Percentiles rank a stretch among this genome's conserved stretches.
phyloP scores from a whole-genome alignment of 2,329 filamentous ascomycete genomes.

The Magnaporthiopsis incrustans region DNA sequence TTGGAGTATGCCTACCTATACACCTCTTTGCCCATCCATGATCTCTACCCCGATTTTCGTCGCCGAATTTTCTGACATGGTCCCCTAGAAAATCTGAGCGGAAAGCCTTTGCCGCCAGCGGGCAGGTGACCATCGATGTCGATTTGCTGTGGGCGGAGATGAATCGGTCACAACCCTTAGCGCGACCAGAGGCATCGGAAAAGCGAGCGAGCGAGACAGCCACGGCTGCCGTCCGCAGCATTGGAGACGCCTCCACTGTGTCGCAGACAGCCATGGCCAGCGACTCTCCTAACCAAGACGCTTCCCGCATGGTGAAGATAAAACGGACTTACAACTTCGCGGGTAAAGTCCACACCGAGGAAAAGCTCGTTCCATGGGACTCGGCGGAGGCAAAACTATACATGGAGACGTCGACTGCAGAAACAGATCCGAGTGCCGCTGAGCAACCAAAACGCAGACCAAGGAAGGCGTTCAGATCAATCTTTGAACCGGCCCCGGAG shows the following conservation, averaged over 20 bases:
- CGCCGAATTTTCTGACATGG: background rate
- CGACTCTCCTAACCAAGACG: slow-evolving; percentile 16
- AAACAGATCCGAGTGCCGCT: slow-evolving; percentile 14
- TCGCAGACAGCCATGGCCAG: slow-evolving; percentile 11
- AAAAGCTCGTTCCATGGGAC: slow-evolving; percentile 57
- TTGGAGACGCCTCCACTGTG: background rate
- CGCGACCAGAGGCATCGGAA: background rate
- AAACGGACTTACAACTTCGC: slow-evolving; percentile 70
- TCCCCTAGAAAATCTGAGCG: slow-evolving; percentile 46
- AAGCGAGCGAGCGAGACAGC: slow-evolving; percentile 10
- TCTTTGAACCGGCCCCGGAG: slow-evolving; percentile 49
- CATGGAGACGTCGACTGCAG: slow-evolving; percentile 28
- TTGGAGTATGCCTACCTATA: slow-evolving; percentile 41
- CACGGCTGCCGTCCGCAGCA: background rate
- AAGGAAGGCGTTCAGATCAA: slow-evolving; percentile 51
- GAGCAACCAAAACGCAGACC: slow-evolving; percentile 34
- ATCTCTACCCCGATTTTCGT: background rate
- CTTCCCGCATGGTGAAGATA: slow-evolving; percentile 47
- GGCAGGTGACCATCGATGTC: slow-evolving; percentile 61
- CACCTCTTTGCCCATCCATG: background rate
- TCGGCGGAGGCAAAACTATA: slow-evolving; percentile 60
- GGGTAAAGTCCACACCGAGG: slow-evolving; percentile 62
- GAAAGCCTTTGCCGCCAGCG: slow-evolving; percentile 40
- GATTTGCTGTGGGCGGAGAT: slow-evolving; percentile 64
- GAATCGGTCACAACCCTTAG: slow-evolving; percentile 24